Conservation (phyloP, 345 rosid species). For the Hibiscus syriacus region DNA sequence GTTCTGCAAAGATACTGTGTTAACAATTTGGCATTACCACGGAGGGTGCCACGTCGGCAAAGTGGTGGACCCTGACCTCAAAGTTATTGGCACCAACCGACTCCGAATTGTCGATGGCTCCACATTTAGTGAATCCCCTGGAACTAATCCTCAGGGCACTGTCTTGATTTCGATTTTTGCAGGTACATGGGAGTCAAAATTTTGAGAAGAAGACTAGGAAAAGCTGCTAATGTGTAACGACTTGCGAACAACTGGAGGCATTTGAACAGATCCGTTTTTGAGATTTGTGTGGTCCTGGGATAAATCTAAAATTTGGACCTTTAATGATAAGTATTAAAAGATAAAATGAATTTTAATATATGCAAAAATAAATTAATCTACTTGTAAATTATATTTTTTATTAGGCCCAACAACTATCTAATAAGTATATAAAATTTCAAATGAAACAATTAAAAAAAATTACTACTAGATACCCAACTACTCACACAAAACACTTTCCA, state of each 20-base stretch:
- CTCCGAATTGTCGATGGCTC: slow-evolving; percentile 92
- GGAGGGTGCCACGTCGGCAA: slow-evolving; percentile 92
- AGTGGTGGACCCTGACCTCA: slow-evolving; percentile 50
- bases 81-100: slow-evolving; percentile 60
- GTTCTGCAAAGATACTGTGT: slow-evolving; percentile 89
- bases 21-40: slow-evolving; percentile 97
- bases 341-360: too few species aligned
- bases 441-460: too few species aligned
- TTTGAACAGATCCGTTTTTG: too few species aligned
- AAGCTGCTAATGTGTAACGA: slow-evolving; percentile 42
- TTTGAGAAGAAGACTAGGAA: slow-evolving; percentile 64
- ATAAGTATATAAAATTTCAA: too few species aligned
- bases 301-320: too few species aligned
- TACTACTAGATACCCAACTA: too few species aligned
- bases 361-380: too few species aligned
- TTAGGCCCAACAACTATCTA: too few species aligned
- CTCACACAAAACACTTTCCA: too few species aligned
- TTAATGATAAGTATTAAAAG: too few species aligned
- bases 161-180: slow-evolving; percentile 67
- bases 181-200: slow-evolving; percentile 93
- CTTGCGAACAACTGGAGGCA: background rate
- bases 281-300: too few species aligned
- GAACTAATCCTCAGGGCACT: slow-evolving; percentile 97
- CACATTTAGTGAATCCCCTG: slow-evolving; percentile 68
- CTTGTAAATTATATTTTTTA: too few species aligned